A percentile compares a stretch with the other conserved stretches of the same genome.
These are phyloP conservation scores for Phalaenopsis hybrid DNA, from an alignment of 116 monocot species.

Conservation along the genomic window DNA sequence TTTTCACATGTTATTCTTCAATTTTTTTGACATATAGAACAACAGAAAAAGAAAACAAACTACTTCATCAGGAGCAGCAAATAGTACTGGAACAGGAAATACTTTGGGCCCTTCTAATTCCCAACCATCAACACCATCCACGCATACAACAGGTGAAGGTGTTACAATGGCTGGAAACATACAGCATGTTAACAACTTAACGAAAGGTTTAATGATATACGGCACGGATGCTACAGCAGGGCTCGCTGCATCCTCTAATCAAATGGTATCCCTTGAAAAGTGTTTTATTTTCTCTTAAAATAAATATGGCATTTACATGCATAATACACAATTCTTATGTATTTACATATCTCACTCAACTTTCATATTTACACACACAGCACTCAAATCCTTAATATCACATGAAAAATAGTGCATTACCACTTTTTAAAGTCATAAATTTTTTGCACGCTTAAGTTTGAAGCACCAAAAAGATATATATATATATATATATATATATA, in stretches of 20 bases:
- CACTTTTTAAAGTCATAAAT: no score
- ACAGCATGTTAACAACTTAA: slow-evolving; percentile 33
- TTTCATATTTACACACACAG: no score
- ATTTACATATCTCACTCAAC: no score
- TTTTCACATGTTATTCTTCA: not conserved
- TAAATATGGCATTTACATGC: no score
- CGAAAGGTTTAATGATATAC: slow-evolving; percentile 46
- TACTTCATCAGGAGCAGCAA: slow-evolving; percentile 48
- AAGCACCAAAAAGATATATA: no score
- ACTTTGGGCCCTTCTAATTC: slow-evolving; percentile 44
- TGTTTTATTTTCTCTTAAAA: not conserved
- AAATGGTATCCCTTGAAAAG: slow-evolving; percentile 19
- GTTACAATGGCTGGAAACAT: slow-evolving; percentile 27
- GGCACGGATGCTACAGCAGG: slow-evolving; percentile 29
- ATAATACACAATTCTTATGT: no score
- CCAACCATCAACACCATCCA: slow-evolving; percentile 48
- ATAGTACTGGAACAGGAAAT: slow-evolving; percentile 46
- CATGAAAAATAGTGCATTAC: no score
- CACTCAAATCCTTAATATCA: no score
- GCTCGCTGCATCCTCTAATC: slow-evolving; percentile 41
- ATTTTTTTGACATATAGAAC: slow-evolving; percentile 13
- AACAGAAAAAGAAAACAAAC: slow-evolving; percentile 52
- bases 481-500: no score
- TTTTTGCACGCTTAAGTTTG: no score
- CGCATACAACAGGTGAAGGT: slow-evolving; percentile 35